Evolutionary conservation across 805 yeast species (phyloP).

Genomic region (Ogataea nakhonphanomensis): DNA sequence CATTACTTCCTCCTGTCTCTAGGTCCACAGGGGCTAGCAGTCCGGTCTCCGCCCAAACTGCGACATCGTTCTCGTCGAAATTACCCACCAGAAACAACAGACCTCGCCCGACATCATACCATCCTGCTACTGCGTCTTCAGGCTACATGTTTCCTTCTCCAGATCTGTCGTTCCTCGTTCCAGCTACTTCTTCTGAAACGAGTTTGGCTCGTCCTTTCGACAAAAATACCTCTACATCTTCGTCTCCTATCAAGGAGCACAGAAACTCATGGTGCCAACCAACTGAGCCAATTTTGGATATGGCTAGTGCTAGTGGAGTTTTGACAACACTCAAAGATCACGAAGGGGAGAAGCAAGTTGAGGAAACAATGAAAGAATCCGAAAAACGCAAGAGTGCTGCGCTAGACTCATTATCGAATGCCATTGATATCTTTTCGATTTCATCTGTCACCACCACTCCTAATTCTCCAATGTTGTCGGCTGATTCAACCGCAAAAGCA

Average conservation of each 20-base stretch:
- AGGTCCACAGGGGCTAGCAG: conserved; percentile 14
- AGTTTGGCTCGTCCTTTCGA: conserved; percentile 21
- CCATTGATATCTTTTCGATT: conserved; percentile 30
- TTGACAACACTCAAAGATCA: conserved; percentile 20
- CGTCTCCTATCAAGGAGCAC: conserved; percentile 30
- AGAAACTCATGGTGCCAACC: conserved; percentile 31
- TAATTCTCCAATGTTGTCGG: conserved; percentile 15
- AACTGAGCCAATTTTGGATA: conserved; percentile 33
- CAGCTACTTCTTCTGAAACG: conserved; percentile 24
- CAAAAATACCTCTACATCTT: conserved; percentile 17
- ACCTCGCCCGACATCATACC: conserved; percentile 83
- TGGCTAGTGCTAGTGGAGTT: conserved; percentile 32
- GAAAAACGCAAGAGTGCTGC: conserved; percentile 34
- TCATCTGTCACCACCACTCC: conserved; percentile 18
- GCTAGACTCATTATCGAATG: conserved; percentile 32
- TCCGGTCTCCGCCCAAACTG: conserved; percentile 24
- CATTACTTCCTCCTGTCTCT: conserved; percentile 27
- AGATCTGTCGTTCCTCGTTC: conserved; percentile 30
- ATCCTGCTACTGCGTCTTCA: conserved; percentile 52
- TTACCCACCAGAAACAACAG: conserved; percentile 41
- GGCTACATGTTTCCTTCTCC: conserved; percentile 25
- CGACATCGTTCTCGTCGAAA: conserved; percentile 16
- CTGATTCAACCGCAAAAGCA: conserved; percentile 7
- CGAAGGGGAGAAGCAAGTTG: conserved; percentile 5
- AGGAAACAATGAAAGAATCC: conserved; percentile 14